Conservation (phyloP, 192 early-diverging fungal species). For the Coemansia aciculifera region DNA sequence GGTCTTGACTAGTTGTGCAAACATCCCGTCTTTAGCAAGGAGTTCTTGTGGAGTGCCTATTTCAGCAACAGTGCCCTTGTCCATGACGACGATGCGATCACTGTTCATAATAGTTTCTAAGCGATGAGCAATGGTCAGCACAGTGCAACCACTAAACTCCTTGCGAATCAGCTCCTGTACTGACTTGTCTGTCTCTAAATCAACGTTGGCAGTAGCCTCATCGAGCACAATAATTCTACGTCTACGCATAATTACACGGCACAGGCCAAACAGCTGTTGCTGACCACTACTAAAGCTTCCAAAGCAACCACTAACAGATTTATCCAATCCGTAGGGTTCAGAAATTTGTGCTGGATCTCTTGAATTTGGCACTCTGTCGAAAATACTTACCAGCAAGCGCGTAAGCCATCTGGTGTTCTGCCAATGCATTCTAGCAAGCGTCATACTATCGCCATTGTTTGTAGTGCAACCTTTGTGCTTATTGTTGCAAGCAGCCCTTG, state of each 20-base stretch:
- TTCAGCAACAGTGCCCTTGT: conserved; percentile 63
- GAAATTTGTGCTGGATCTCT: too few relatives aligned
- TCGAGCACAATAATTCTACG: conserved; percentile 35
- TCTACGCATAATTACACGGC: conserved; percentile 58
- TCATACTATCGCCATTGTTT: not conserved
- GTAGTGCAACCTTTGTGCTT: not conserved
- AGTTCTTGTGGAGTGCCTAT: conserved; percentile 60
- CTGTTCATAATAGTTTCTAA: conserved; percentile 67
- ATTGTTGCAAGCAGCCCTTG: not conserved
- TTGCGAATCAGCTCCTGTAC: conserved; percentile 47
- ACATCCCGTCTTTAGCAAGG: conserved; percentile 38
- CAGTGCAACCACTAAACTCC: conserved; percentile 46
- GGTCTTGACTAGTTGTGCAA: conserved; percentile 10
- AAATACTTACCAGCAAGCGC: conserved; percentile 7
- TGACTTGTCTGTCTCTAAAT: conserved; percentile 35
- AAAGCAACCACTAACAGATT: not conserved
- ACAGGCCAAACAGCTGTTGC: conserved; percentile 67
- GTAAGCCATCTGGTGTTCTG: not conserved
- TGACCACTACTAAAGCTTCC: conserved; percentile 50
- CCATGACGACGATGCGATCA: conserved; percentile 69
- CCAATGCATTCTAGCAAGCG: conserved; percentile 11
- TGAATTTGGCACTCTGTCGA: not conserved
- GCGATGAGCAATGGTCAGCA: conserved; percentile 70
- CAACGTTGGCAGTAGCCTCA: conserved; percentile 44
- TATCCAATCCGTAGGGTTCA: conserved; percentile 3